phyloP scores from a whole-genome alignment of 2,329 filamentous ascomycete genomes.

The Orbilia brochopaga region DNA sequence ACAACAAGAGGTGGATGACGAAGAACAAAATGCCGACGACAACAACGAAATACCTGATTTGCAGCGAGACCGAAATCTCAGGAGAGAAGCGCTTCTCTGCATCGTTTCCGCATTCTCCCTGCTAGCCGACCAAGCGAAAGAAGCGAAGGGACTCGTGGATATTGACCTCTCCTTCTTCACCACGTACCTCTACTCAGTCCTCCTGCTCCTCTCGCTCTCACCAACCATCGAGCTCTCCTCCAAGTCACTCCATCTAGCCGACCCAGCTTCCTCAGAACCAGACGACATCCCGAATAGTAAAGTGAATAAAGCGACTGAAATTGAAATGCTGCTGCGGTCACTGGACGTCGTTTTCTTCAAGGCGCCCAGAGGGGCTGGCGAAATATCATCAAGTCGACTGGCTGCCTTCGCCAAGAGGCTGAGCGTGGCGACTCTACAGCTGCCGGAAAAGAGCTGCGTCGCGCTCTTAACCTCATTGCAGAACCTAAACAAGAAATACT shows the following conservation, averaged over 20 bases:
- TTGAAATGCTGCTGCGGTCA: conserved; percentile 86
- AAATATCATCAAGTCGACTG: conserved; percentile 68
- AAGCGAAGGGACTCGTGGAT: conserved; percentile 78
- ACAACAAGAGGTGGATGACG: conserved; percentile 61
- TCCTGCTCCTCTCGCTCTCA: conserved; percentile 78
- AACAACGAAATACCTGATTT: conserved; percentile 59
- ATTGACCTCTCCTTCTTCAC: conserved; percentile 96
- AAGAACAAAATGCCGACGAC: conserved; percentile 62
- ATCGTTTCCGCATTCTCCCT: conserved; percentile 97
- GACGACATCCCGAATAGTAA: conserved; percentile 64
- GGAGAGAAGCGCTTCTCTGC: conserved; percentile 87
- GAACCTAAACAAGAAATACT: conserved; percentile 80
- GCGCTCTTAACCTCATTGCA: conserved; percentile 79
- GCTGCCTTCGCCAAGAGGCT: conserved; percentile 93
- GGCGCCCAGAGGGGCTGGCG: conserved; percentile 48
- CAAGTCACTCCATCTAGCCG: conserved; percentile 74
- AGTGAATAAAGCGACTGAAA: conserved; percentile 93
- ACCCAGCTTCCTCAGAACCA: conserved; percentile 64
- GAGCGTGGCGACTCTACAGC: conserved; percentile 77
- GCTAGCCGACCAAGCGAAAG: conserved; percentile 87
- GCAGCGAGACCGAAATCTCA: conserved; percentile 68
- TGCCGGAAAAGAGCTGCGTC: conserved; percentile 86
- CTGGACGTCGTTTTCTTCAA: conserved; percentile 77
- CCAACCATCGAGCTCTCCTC: conserved; percentile 81
- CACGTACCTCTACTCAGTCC: conserved; percentile 85